Base-by-base conservation (phyloP, 805 yeast genomes). In the Candida insectalens region DNA sequence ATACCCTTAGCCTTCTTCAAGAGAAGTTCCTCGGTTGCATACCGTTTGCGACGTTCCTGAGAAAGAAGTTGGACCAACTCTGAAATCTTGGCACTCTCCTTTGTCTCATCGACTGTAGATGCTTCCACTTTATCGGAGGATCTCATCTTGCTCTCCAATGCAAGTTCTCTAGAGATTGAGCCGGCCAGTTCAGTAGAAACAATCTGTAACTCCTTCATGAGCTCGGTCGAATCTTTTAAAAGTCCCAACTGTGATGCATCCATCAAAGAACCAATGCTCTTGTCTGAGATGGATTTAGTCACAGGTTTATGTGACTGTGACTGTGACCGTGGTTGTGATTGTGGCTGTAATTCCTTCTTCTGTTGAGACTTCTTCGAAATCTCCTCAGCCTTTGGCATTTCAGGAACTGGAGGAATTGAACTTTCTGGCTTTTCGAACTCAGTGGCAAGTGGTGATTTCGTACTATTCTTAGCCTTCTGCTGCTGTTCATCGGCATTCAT, bases 171-270 rank as follows among this genome's bases (percentile, higher is more conserved):
- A 35, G 72, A 69, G 30, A 82, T 78, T 0, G 88, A 76, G 17
- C 72, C 72, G 0, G 87, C 88, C 32, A 83, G 60, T 46, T 82
- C 94, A 18, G 71, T 69, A 1, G 88, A 77, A 1, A 83, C 77
- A 17, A 80, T 47, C 38, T 77, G 79, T 27, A 83, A 55, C 47
- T 82, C 89, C 36, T 69, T 65, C 44, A 79, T 61, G 26, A 82
- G 53, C 18, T 67, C 69, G 32, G 65, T 65, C 40, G 75, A 79
- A 34, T 80, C 74, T 23, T 63, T 70, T 59, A 81, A 62, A 6
- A 80, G 59, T 2, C 77, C 75, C 34, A 77, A 50, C 43, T 81
- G 85, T 16, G 75, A 80, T 26, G 74, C 67, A 2, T 77, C 65
- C 34, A 77, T 67, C 1, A 21, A 12, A 12, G 7, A 8, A 12